phyloP scores from a whole-genome alignment of 768 basidiomycete species.

The Podaxis pistillaris region DNA sequence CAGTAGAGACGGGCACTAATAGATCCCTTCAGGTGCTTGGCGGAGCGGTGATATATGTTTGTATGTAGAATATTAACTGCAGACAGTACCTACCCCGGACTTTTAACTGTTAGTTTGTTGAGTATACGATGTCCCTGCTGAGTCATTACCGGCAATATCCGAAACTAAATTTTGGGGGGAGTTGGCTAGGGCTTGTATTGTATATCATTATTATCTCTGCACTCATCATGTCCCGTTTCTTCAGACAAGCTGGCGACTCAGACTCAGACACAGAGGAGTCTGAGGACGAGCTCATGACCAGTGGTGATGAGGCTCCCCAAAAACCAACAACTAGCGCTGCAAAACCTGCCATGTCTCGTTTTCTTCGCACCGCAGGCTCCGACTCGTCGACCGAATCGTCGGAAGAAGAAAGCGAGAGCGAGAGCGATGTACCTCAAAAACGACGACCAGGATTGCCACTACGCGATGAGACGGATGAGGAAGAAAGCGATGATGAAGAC shows the following conservation, averaged over 20 bases:
- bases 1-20: background rate
- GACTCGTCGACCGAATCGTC: slow-evolving; percentile 56
- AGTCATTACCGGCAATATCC: background rate
- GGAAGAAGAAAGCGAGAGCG: slow-evolving; percentile 55
- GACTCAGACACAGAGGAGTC: slow-evolving; percentile 72
- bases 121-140: too few species aligned
- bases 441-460: slow-evolving; percentile 23
- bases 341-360: slow-evolving; percentile 72
- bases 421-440: slow-evolving; percentile 39
- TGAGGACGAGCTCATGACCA: slow-evolving; percentile 78
- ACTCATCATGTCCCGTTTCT: slow-evolving; percentile 78
- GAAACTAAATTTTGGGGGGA: slow-evolving; percentile 15
- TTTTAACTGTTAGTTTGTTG: background rate
- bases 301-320: slow-evolving; percentile 59
- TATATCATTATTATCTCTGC: slow-evolving; percentile 15
- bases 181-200: background rate
- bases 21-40: background rate
- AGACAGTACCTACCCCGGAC: background rate
- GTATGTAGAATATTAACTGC: background rate
- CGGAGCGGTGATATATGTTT: background rate
- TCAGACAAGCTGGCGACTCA: slow-evolving; percentile 81
- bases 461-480: slow-evolving; percentile 31
- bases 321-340: slow-evolving; percentile 46
- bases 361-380: slow-evolving; percentile 64
- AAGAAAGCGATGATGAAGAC: slow-evolving; percentile 66